Conservation (phyloP, 805 yeast genomes). For the Saccharomycopsis microspora region DNA sequence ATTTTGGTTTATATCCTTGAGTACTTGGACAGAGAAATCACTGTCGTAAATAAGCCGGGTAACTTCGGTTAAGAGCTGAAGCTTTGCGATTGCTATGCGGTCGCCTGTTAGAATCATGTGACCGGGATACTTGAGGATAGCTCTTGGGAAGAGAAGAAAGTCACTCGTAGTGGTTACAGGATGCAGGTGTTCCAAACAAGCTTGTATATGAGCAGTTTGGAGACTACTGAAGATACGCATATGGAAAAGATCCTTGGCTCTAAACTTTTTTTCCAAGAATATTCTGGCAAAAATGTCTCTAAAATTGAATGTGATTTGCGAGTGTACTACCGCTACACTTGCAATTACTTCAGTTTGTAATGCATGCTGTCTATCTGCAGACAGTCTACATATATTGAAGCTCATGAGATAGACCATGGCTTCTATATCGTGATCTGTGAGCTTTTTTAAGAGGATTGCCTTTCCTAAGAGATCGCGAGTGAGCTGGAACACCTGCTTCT, state of each 20-base stretch:
- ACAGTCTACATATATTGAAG: slow-evolving; percentile 43
- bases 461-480: slow-evolving; percentile 38
- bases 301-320: slow-evolving; percentile 36
- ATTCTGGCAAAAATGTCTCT: slow-evolving; percentile 29
- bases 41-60: slow-evolving; percentile 20
- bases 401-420: slow-evolving; percentile 44
- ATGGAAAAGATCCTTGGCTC: slow-evolving; percentile 36
- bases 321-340: slow-evolving; percentile 38
- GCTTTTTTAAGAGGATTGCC: slow-evolving; percentile 37
- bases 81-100: slow-evolving; percentile 40
- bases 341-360: slow-evolving; percentile 43
- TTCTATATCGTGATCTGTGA: slow-evolving; percentile 50
- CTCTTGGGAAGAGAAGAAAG: slow-evolving; percentile 30
- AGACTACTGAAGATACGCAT: slow-evolving; percentile 42
- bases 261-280: slow-evolving; percentile 19
- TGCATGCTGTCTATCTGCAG: slow-evolving; percentile 31
- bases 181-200: slow-evolving; percentile 37
- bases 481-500: slow-evolving; percentile 33
- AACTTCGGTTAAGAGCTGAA: slow-evolving; percentile 27
- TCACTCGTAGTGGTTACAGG: slow-evolving; percentile 30
- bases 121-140: slow-evolving; percentile 36
- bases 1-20: slow-evolving; percentile 22
- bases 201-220: slow-evolving; percentile 39
- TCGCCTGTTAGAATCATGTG: slow-evolving; percentile 30
- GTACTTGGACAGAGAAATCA: slow-evolving; percentile 18